Evolutionary conservation across 2,329 filamentous ascomycete species (phyloP), one percentile per base, ranked within the genome.

Genomic region (Venturiaceae sp.): DNA sequence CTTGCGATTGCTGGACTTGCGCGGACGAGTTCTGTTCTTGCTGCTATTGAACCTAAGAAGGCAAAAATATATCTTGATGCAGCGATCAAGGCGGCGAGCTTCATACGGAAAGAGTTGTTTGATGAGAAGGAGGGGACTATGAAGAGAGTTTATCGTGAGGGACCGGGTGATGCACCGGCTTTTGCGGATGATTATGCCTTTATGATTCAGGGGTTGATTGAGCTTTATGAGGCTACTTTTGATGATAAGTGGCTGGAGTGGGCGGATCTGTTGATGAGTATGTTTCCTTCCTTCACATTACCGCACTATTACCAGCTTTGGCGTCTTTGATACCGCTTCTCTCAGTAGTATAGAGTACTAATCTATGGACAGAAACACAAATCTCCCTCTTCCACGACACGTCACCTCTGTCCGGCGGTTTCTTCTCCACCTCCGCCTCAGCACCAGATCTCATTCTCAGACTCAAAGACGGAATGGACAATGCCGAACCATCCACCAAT

Each of bases 121-220:
- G 83, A 92, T 62, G 69, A 77, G 8, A 64, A 75, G 0, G 79
- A 77, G 0, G 81, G 82, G 52, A 80, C 81, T 3, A 74, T 97
- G 16, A 88, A 86, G 68, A 82, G 92, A 54, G 83, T 92, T 44
- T 95, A 87, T 72, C 83, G 84, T 32, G 82, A 85, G 61, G 82
- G 83, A 1, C 78, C 83, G 8, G 84, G 86, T 30, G 78, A 83
- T 19, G 85, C 83, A 0, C 78, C 80, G 39, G 92, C 83, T 0
- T 95, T 97, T 71, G 90, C 92, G 1, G 94, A 97, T 65, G 94
- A 99, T 73, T 97, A 97, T 68, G 90, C 92, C 2, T 96, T 92
- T 70, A 71, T 97, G 41, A 88, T 91, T 54, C 83, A 86, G 54
- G 92, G 91, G 0, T 77, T 96, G 1, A 76, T 97, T 59, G 86